Base-by-base conservation (phyloP, 78 protist genomes). In the Reticulomyxa filosa region DNA sequence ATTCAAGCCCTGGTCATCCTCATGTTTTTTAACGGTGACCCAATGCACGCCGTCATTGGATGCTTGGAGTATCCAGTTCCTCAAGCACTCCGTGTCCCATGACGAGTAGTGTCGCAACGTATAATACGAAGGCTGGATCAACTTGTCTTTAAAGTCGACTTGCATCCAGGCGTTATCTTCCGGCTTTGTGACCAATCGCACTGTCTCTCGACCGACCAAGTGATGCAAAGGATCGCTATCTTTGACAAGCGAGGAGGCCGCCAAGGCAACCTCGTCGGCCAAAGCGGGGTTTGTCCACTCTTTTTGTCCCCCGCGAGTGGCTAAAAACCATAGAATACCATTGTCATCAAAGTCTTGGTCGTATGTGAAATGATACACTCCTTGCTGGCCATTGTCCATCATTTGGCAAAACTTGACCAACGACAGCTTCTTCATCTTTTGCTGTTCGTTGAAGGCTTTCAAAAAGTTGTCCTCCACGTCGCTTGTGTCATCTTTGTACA, bases 11-110 rank as follows among this genome's bases (percentile, higher is more conserved):
- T 8, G 10, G 11, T 55, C 59, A 33, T 55, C 30, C 32, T 17
- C 59, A 10, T 55, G 59, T 33, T 55, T 33, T 10, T 55, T 55
- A 33, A 55, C 39, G 32, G 59, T 55, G 32, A 55, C 11, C 59
- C 59, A 55, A 8, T 55, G 39, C 59, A 32, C 39, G 59, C 59
- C 59, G 59, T 55, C 59, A 11, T 55, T 55, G 39, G 59, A 55
- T 10, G 59, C 59, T 33, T 55, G 32, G 59, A 55, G 11, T 33
- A 32, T 55, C 59, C 59, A 55, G 10, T 55, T 55, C 39, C 59
- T 29, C 8, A 55, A 33, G 10, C 59, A 55, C 10, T 55, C 59
- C 10, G 26, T 29, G 30, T 55, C 39, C 39, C 11, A 55, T 10
- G 39, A 32, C 11, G 8, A 29, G 59, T 55, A 55, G 59, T 55